Base-by-base conservation (phyloP, 148 eudicot genomes). In the Nyssa sinensis region DNA sequence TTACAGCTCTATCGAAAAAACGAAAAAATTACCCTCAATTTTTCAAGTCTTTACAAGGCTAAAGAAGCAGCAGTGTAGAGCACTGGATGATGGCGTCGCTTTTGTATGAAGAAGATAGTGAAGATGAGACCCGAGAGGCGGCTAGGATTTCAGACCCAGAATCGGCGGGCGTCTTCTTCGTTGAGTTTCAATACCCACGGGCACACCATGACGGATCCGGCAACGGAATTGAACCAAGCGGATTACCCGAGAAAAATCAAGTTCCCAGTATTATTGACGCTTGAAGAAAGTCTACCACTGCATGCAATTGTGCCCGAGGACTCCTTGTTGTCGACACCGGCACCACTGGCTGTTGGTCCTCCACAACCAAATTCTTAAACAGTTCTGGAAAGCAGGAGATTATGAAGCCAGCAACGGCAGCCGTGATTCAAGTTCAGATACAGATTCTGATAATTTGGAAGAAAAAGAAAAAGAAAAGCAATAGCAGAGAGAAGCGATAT, bases 61-160 rank as follows among this genome's bases (percentile, higher is more conserved):
- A 32, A 82, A 83, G 72, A 78, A 34, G 61, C 97, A 92, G 80
- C 97, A 90, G 97, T 57, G 91, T 84, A 16, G 97, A 89, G 90
- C 87, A 91, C 62, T 91, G 96, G 98, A 68, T 94, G 89, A 89
- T 87, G 98, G 94, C 98, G 3, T 96, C 98, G 58, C 61, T 96
- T 67, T 53, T 96, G 62, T 81, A 72, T 27, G 79, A 71, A 11
- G 78, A 68, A 5, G 67, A 34, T 5, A 64, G 44, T 4, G 66
- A 67, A 10, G 84, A 33, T 39, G 81, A 73, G 35, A 80, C 35
- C 30, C 64, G 73, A 28, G 92, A 95, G 82, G 94, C 78, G 31
- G 80, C 87, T 79, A 80, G 99, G 88, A 98, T 96, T 68, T 61
- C 23, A 75, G 93, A 96, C 86, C 91, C 94, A 74, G 92, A 88